phyloP scores from a whole-genome alignment of 179 eudicot genomes.

The Spergularia azorica region DNA sequence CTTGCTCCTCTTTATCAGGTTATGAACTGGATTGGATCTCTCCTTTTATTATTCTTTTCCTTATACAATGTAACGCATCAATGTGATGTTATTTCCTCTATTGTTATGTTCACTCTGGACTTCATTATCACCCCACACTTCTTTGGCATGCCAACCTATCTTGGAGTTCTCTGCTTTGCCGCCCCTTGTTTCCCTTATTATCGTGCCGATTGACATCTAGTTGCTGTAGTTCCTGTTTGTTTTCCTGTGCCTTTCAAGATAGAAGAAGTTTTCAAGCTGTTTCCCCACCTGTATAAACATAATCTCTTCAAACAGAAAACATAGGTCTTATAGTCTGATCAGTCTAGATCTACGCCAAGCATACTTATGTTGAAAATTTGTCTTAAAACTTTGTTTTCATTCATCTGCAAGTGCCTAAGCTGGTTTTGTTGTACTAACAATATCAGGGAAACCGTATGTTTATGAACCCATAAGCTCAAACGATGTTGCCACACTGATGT shows the following conservation, averaged over 20 bases:
- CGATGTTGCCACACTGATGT: slow-evolving; percentile 83
- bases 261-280: not conserved
- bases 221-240: too few species aligned
- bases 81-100: slow-evolving; percentile 1
- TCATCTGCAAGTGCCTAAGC: not conserved
- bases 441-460: slow-evolving; percentile 57
- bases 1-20: not conserved
- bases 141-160: not conserved
- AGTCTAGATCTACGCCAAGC: not conserved
- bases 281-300: not conserved
- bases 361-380: not conserved
- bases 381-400: not conserved
- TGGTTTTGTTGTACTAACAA: not conserved
- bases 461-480: slow-evolving; percentile 79
- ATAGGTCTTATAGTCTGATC: not conserved
- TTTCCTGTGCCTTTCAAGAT: too few species aligned
- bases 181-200: too few species aligned
- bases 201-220: too few species aligned
- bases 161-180: not conserved
- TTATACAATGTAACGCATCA: not conserved
- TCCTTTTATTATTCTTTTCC: not conserved
- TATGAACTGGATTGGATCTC: too few species aligned
- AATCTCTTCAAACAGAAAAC: not conserved
- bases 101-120: not conserved
- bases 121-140: not conserved